phyloP scores from a whole-genome alignment of 169 alveolate genomes.

The Miamiensis avidus region DNA sequence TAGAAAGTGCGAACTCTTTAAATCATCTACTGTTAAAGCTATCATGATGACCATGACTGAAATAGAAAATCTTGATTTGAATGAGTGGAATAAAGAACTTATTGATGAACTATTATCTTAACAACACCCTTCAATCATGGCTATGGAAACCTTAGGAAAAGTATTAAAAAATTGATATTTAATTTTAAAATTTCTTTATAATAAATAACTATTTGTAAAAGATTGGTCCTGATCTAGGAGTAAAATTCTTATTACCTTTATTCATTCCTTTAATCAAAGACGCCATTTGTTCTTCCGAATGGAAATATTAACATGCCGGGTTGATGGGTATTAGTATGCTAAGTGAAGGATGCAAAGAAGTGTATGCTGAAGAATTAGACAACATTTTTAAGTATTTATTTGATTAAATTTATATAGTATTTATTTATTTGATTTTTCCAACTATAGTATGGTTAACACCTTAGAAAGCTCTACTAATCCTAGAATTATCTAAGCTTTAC shows the following conservation, averaged over 20 bases:
- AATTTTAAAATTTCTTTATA: too few species aligned
- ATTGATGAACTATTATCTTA: constrained; percentile 38
- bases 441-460: background rate
- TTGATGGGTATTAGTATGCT: constrained; percentile 36
- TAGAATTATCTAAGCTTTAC: background rate
- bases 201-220: too few species aligned
- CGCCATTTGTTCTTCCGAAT: constrained; percentile 16
- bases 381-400: background rate
- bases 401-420: too few species aligned
- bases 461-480: background rate
- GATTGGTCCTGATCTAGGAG: constrained; percentile 34
- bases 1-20: constrained; percentile 36
- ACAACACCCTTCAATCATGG: constrained; percentile 31
- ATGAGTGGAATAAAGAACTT: constrained; percentile 43
- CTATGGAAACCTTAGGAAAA: constrained; percentile 45
- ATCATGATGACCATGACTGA: constrained; percentile 38
- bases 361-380: constrained; percentile 15
- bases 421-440: too few species aligned
- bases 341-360: constrained; percentile 27
- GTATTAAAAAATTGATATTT: background rate
- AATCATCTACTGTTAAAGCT: constrained; percentile 14
- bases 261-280: constrained; percentile 40
- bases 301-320: constrained; percentile 36
- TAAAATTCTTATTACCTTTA: constrained; percentile 36
- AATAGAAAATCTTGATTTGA: constrained; percentile 9